These are phyloP conservation scores for Rhododendron simsii DNA, from an alignment of 148 eudicot genomes.

Conservation along the genomic window DNA sequence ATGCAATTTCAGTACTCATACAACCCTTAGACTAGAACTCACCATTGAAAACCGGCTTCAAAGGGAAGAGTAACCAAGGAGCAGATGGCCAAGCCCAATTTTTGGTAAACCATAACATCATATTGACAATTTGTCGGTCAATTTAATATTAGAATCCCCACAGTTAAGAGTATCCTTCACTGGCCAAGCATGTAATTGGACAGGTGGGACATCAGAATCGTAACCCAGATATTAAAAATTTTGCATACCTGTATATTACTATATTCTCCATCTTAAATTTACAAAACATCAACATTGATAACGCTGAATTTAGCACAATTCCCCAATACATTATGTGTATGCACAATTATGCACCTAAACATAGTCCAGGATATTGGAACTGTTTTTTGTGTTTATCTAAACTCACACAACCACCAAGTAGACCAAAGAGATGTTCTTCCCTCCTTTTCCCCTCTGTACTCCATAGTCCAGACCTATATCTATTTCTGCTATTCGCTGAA, in stretches of 20 bases:
- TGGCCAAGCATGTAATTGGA: neutral
- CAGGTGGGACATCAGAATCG: neutral
- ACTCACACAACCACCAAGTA: neutral
- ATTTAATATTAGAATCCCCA: neutral
- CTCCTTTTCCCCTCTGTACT: neutral
- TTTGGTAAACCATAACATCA: neutral
- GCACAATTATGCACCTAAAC: neutral
- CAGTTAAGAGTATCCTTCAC: neutral
- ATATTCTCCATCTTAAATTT: neutral
- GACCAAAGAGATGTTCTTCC: neutral
- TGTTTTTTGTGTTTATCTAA: neutral
- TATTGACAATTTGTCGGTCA: neutral
- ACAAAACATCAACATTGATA: neutral
- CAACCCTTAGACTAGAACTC: neutral
- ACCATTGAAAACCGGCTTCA: neutral
- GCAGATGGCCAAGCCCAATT: neutral
- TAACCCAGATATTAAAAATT: neutral
- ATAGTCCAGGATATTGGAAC: neutral
- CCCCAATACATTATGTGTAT: neutral
- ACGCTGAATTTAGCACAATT: neutral
- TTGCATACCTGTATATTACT: neutral
- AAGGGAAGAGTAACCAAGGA: neutral
- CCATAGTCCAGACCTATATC: neutral
- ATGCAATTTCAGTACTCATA: neutral
- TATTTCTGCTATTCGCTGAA: neutral